phyloP scores from a whole-genome alignment of 371 early-diverging fungal genomes.

The Mucor mucedo region DNA sequence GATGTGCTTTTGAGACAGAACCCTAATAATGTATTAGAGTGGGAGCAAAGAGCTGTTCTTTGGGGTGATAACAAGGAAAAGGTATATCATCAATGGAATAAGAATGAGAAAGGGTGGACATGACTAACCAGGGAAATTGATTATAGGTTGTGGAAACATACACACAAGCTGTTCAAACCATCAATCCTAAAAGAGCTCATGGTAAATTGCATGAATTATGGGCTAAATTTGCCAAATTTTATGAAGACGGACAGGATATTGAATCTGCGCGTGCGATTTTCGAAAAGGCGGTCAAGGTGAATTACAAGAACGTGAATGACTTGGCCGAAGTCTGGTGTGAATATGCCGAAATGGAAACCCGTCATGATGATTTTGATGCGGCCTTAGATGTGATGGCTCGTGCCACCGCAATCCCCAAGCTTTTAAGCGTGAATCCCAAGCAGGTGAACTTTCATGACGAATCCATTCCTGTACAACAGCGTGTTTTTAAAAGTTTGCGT shows the following conservation, averaged over 20 bases:
- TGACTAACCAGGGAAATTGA: too few relatives aligned
- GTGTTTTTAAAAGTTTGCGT: slow-evolving; percentile 89
- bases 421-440: slow-evolving; percentile 41
- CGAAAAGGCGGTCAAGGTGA: slow-evolving; percentile 84
- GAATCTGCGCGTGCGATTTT: slow-evolving; percentile 80
- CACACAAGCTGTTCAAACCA: slow-evolving; percentile 75
- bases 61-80: slow-evolving; percentile 68
- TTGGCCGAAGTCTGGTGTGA: slow-evolving; percentile 92
- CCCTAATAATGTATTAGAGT: slow-evolving; percentile 90
- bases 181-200: slow-evolving; percentile 82
- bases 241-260: slow-evolving; percentile 70
- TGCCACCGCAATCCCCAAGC: slow-evolving; percentile 73
- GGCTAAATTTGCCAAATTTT: slow-evolving; percentile 85
- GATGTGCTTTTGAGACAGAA: slow-evolving; percentile 93
- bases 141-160: slow-evolving; percentile 72
- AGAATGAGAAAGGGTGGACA: too few relatives aligned
- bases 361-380: slow-evolving; percentile 67
- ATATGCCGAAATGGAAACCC: slow-evolving; percentile 92
- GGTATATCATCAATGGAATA: slow-evolving; percentile 11
- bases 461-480: slow-evolving; percentile 75
- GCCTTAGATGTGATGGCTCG: slow-evolving; percentile 81
- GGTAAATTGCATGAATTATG: slow-evolving; percentile 84
- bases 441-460: slow-evolving; percentile 68
- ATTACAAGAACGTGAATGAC: slow-evolving; percentile 82
- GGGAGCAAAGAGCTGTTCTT: slow-evolving; percentile 85